Evolutionary conservation across 352 stramenopile species (phyloP).

Genomic region (Pythium oligandrum): DNA sequence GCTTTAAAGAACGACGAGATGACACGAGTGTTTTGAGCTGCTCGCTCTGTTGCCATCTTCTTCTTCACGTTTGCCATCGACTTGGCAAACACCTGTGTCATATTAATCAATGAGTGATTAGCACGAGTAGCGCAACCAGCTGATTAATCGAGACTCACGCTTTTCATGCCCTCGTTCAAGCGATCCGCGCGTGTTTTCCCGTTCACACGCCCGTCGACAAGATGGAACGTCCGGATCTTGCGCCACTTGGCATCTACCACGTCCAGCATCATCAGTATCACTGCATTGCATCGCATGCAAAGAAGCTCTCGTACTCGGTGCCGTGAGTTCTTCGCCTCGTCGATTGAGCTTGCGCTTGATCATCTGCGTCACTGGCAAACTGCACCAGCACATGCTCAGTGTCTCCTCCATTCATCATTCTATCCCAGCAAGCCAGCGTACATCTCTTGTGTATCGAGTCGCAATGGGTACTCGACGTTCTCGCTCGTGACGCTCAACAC

Average conservation of each 20-base stretch:
- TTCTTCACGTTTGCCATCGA: neutral
- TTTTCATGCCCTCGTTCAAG: slow-evolving; percentile 50
- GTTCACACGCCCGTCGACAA: slow-evolving; percentile 56
- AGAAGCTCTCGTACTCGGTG: slow-evolving; percentile 22
- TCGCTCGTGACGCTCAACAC: slow-evolving; percentile 40
- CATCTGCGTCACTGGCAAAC: slow-evolving; percentile 61
- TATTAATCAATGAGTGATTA: slow-evolving; percentile 5
- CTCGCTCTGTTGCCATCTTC: neutral
- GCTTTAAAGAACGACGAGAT: slow-evolving; percentile 10
- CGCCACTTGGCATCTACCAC: slow-evolving; percentile 56
- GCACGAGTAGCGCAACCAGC: too few species aligned
- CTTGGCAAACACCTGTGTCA: slow-evolving; percentile 5
- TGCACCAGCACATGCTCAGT: slow-evolving; percentile 18
- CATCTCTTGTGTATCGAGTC: slow-evolving; percentile 69
- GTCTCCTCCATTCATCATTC: neutral
- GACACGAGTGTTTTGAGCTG: neutral
- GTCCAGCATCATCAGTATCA: slow-evolving; percentile 4
- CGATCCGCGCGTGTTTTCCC: slow-evolving; percentile 49
- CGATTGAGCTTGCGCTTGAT: slow-evolving; percentile 62
- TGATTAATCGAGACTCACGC: slow-evolving; percentile 16
- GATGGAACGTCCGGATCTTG: slow-evolving; percentile 67
- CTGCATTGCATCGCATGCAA: neutral
- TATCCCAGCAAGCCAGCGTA: slow-evolving; percentile 18
- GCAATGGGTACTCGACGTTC: slow-evolving; percentile 51
- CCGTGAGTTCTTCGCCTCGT: slow-evolving; percentile 40